A percentile compares a stretch with the other conserved stretches of the same genome.
Evolutionary conservation across 345 rosid genomes (phyloP).

Genomic region (Pistacia vera): DNA sequence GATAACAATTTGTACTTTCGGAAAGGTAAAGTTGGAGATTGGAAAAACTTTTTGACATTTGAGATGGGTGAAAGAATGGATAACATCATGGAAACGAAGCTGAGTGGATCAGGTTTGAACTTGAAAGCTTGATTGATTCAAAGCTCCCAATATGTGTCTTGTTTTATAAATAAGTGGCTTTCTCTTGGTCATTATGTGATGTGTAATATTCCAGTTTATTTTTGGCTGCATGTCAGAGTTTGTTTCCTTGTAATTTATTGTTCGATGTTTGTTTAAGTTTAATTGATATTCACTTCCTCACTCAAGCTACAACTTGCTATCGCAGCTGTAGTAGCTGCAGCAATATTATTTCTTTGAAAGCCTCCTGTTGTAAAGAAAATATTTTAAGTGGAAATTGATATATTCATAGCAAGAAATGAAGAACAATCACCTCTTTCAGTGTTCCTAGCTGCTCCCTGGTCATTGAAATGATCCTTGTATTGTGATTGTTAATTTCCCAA

Average conservation of each 20-base stretch:
- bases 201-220: no score
- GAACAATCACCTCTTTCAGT: constrained; percentile 42
- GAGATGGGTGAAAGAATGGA: not conserved
- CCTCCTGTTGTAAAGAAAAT: constrained; percentile 58
- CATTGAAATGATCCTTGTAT: constrained; percentile 74
- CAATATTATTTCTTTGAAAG: constrained; percentile 59
- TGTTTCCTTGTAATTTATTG: no score
- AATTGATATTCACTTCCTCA: constrained; percentile 81
- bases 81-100: no score
- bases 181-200: no score
- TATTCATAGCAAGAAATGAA: not conserved
- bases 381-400: no score
- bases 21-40: no score
- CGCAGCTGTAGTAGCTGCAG: constrained; percentile 81
- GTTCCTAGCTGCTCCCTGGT: constrained; percentile 82
- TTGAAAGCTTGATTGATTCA: no score
- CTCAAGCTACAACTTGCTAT: constrained; percentile 83
- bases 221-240: no score
- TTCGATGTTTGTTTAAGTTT: no score
- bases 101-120: no score
- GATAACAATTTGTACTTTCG: constrained; percentile 1
- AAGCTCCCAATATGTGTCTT: no score
- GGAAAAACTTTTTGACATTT: constrained; percentile 14
- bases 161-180: no score
- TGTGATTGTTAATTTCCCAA: constrained; percentile 99